A percentile compares a stretch with the other conserved stretches of the same genome.
These are phyloP conservation scores for Neurospora hispaniola DNA, from an alignment of 495 filamentous ascomycete species.

Conservation along the genomic window DNA sequence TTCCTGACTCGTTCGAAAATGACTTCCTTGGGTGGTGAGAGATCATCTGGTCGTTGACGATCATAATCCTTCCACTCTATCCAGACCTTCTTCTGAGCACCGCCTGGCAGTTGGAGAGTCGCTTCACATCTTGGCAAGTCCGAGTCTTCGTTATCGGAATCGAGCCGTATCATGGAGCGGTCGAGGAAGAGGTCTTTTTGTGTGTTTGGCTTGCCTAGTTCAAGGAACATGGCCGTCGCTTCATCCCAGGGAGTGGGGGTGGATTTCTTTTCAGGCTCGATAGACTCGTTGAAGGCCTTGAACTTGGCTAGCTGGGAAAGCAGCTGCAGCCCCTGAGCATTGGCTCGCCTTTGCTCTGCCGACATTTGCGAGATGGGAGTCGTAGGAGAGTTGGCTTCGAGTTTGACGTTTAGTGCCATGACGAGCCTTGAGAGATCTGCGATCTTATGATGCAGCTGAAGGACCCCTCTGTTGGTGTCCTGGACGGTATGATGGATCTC, in stretches of 20 bases:
- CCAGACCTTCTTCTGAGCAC: slow-evolving; percentile 26
- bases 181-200: slow-evolving; percentile 23
- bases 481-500: slow-evolving; percentile 35
- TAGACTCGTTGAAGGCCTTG: slow-evolving; percentile 37
- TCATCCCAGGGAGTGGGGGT: slow-evolving; percentile 15
- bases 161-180: slow-evolving; percentile 20
- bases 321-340: slow-evolving; percentile 23
- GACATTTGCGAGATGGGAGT: slow-evolving; percentile 17
- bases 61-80: slow-evolving; percentile 40
- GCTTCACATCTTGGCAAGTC: slow-evolving; percentile 28
- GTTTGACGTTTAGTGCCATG: slow-evolving; percentile 27
- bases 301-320: slow-evolving; percentile 35
- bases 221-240: slow-evolving; percentile 21
- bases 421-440: slow-evolving; percentile 30
- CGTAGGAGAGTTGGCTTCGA: slow-evolving; percentile 14
- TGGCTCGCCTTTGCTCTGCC: slow-evolving; percentile 18
- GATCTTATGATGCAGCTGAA: slow-evolving; percentile 34
- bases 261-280: slow-evolving; percentile 20
- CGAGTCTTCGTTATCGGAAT: slow-evolving; percentile 15
- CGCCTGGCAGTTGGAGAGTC: slow-evolving; percentile 14
- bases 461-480: slow-evolving; percentile 34
- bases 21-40: slow-evolving; percentile 21
- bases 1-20: slow-evolving; percentile 28
- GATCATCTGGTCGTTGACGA: slow-evolving; percentile 19
- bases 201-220: slow-evolving; percentile 20